phyloP scores from a whole-genome alignment of 352 stramenopile genomes.

The Halophytophthora batemanensis region DNA sequence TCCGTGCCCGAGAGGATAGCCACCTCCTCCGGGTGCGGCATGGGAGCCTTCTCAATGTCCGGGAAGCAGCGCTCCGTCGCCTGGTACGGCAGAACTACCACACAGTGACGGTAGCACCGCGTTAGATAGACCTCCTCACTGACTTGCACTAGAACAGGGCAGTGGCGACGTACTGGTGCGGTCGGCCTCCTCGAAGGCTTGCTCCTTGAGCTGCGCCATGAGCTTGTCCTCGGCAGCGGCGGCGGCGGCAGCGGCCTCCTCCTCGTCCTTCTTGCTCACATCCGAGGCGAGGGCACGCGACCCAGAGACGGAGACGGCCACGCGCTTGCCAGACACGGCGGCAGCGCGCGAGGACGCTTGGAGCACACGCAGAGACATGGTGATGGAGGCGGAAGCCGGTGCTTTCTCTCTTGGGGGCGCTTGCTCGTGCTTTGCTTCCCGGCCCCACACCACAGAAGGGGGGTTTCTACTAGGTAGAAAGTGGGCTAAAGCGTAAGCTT shows the following conservation, averaged over 20 bases:
- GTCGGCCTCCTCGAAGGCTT: slow-evolving; percentile 43
- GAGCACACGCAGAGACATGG: slow-evolving; percentile 44
- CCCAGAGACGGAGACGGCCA: slow-evolving; percentile 7
- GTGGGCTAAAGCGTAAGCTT: no score
- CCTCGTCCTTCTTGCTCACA: slow-evolving; percentile 35
- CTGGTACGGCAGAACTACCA: slow-evolving; percentile 67
- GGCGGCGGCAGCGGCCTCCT: slow-evolving; percentile 37
- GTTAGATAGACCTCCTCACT: no score
- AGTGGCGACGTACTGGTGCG: slow-evolving; percentile 61
- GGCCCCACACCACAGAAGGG: slow-evolving; percentile 14
- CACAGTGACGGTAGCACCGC: no score
- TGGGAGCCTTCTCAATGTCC: slow-evolving; percentile 44
- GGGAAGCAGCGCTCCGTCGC: slow-evolving; percentile 43
- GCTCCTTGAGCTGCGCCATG: slow-evolving; percentile 53
- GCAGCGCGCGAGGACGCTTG: slow-evolving; percentile 27
- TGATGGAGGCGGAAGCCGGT: slow-evolving; percentile 1
- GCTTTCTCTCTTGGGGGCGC: neutral
- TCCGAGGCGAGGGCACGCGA: slow-evolving; percentile 48
- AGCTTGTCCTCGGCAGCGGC: slow-evolving; percentile 30
- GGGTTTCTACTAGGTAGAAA: no score
- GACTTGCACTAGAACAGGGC: no score
- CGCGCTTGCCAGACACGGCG: slow-evolving; percentile 11
- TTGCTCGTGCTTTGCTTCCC: slow-evolving; percentile 10
- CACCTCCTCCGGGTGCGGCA: slow-evolving; percentile 60
- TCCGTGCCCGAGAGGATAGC: slow-evolving; percentile 62